Conservation (phyloP, 2,329 filamentous ascomycete species). For the Aureobasidium pullulans region DNA sequence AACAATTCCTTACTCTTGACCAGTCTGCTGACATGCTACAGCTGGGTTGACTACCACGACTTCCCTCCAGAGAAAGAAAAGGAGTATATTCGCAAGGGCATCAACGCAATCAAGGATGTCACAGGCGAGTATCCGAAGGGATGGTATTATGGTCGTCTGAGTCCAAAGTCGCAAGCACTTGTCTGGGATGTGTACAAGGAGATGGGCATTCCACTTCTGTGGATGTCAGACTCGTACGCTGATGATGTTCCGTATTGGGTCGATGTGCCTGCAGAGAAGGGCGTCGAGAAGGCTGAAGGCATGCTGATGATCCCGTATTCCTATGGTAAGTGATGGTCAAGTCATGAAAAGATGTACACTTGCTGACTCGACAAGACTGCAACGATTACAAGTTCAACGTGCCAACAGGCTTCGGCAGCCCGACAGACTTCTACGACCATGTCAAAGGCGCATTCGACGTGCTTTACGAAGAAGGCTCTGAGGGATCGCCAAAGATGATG, state of each 20-base stretch:
- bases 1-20: background rate
- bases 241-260: conserved; percentile 52
- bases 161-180: conserved; percentile 39
- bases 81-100: conserved; percentile 39
- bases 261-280: conserved; percentile 44
- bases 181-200: conserved; percentile 46
- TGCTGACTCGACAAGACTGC: conserved; percentile 32
- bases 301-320: conserved; percentile 48
- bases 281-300: conserved; percentile 36
- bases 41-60: conserved; percentile 47
- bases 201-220: conserved; percentile 45
- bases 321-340: conserved; percentile 25
- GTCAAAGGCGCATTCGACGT: conserved; percentile 48
- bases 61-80: conserved; percentile 41
- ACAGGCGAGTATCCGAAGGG: conserved; percentile 42
- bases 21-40: conserved; percentile 24
- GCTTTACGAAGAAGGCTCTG: conserved; percentile 44
- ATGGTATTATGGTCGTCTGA: conserved; percentile 44
- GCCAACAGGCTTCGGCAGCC: conserved; percentile 39
- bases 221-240: conserved; percentile 45
- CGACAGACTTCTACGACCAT: conserved; percentile 39
- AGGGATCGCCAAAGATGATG: conserved; percentile 50
- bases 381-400: conserved; percentile 46
- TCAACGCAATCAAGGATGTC: conserved; percentile 33
- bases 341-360: too few relatives aligned